A percentile compares a stretch with the other conserved stretches of the same genome.
Evolutionary conservation across 257 asterid genomes (phyloP).

Genomic region (Rehmannia glutinosa): DNA sequence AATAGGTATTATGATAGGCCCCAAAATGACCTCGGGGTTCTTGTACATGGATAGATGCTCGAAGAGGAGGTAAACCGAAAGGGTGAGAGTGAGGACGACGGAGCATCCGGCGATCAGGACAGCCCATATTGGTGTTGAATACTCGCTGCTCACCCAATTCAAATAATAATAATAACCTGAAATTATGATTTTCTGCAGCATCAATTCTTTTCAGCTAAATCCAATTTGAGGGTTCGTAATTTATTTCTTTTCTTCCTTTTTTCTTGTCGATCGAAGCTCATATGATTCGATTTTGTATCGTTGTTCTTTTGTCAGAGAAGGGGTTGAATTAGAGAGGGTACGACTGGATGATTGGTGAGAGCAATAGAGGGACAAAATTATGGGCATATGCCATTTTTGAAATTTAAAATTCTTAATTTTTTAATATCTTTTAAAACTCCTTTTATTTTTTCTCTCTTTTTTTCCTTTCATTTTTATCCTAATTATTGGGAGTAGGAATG

Average conservation of each 20-base stretch:
- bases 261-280: conserved; percentile 25
- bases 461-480: no score
- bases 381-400: not conserved
- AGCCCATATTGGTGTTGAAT: conserved; percentile 90
- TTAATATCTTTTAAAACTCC: no score
- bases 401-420: not conserved
- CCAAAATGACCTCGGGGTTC: conserved; percentile 71
- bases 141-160: conserved; percentile 36
- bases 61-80: conserved; percentile 72
- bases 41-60: conserved; percentile 90
- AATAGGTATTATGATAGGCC: not conserved
- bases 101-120: conserved; percentile 62
- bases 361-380: conserved; percentile 21
- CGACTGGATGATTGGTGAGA: conserved; percentile 16
- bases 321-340: conserved; percentile 29
- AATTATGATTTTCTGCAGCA: conserved; percentile 57
- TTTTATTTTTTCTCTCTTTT: not conserved
- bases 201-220: conserved; percentile 37
- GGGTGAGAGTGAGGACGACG: conserved; percentile 54
- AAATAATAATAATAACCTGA: conserved; percentile 34
- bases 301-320: not conserved
- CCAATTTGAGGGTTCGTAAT: conserved; percentile 10
- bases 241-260: not conserved
- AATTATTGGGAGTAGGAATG: no score
- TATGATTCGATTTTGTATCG: conserved; percentile 20